These are phyloP conservation scores for Mycothermus thermophilus DNA, from an alignment of 495 filamentous ascomycete genomes.

Conservation along the genomic window DNA sequence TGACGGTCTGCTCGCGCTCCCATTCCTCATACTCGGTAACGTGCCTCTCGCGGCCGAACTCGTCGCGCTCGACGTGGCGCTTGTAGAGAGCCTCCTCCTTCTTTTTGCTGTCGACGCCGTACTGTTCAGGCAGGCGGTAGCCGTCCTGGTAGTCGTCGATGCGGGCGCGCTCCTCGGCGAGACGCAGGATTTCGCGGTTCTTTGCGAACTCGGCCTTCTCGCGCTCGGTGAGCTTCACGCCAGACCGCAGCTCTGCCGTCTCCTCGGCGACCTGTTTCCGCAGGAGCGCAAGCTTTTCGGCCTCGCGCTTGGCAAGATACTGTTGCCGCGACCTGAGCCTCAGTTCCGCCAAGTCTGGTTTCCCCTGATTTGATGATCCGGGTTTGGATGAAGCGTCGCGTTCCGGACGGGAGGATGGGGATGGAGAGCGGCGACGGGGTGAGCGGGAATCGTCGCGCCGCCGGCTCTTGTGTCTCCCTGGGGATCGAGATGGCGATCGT, in stretches of 20 bases:
- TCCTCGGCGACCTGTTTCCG: slow-evolving; percentile 90
- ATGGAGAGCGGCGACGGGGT: slow-evolving; percentile 18
- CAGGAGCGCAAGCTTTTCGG: slow-evolving; percentile 68
- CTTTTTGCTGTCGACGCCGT: slow-evolving; percentile 79
- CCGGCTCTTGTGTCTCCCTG: slow-evolving; percentile 18
- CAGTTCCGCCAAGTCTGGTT: slow-evolving; percentile 54
- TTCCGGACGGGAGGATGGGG: slow-evolving; percentile 10
- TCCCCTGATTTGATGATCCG: slow-evolving; percentile 10
- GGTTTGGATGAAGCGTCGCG: background rate
- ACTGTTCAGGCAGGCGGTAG: slow-evolving; percentile 87
- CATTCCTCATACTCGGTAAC: slow-evolving; percentile 93
- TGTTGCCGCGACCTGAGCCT: slow-evolving; percentile 75
- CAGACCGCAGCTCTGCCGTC: slow-evolving; percentile 63
- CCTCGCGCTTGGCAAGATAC: slow-evolving; percentile 85
- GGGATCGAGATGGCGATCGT: too few relatives aligned
- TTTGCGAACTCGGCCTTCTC: slow-evolving; percentile 88
- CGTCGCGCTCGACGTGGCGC: slow-evolving; percentile 79
- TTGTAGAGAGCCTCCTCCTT: slow-evolving; percentile 85
- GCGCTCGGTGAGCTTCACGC: slow-evolving; percentile 54
- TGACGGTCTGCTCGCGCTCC: slow-evolving; percentile 82
- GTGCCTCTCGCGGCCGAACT: slow-evolving; percentile 76
- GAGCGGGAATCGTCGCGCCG: slow-evolving; percentile 17
- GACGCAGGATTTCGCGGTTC: slow-evolving; percentile 71
- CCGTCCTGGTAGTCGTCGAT: slow-evolving; percentile 92
- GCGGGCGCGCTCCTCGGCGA: slow-evolving; percentile 75